Base-by-base conservation (phyloP, 192 early-diverging fungal genomes). In the Coemansia furcata region DNA sequence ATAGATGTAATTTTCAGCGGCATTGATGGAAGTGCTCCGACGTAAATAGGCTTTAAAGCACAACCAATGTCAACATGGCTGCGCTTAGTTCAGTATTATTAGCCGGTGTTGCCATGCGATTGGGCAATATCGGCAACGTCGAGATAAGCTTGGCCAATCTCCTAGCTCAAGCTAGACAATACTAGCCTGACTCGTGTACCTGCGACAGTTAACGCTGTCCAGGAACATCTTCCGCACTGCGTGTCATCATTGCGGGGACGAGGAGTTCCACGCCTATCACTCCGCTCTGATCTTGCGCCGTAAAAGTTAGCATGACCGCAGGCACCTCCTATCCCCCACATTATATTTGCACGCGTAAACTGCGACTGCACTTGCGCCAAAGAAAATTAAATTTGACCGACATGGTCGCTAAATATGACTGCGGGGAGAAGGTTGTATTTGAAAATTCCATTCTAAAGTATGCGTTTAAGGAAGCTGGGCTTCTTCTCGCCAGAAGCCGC, bases 401-500 rank as follows among this genome's bases (percentile, higher is more conserved):
- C 23, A 26, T 26, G 23, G 23, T 26, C 23, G 23, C 23, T 26
- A 26, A 26, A 26, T 26, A 26, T 26, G 23, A 26, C 23, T 26
- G 23, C 23, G 23, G 23, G 23, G 23, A 26, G 23, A 26, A 26
- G 23, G 23, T 26, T 26, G 23, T 26, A 26, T 40, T n/a, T 21
- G 3, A n/a, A 12, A 4, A 44, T 2, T 5, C 2, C 3, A 33
- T 7, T 36, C 32, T 58, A 59, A 12, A 65, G 63, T 14, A 50
- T 50, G 58, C 77, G 77, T 62, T 69, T 71, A n/a, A 80, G 58
- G 43, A 74, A 71, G 37, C 71, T 54, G 5, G 62, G 33, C 59
- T 79, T 71, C 35, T 59, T 71, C 2, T 74, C 77, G 23, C 58
- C 17, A 19, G 67, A 55, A 0, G 62, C 59, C 55, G 67, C 44